Evolutionary conservation across 495 filamentous ascomycete genomes (phyloP).

Genomic region (Tuber aestivum): DNA sequence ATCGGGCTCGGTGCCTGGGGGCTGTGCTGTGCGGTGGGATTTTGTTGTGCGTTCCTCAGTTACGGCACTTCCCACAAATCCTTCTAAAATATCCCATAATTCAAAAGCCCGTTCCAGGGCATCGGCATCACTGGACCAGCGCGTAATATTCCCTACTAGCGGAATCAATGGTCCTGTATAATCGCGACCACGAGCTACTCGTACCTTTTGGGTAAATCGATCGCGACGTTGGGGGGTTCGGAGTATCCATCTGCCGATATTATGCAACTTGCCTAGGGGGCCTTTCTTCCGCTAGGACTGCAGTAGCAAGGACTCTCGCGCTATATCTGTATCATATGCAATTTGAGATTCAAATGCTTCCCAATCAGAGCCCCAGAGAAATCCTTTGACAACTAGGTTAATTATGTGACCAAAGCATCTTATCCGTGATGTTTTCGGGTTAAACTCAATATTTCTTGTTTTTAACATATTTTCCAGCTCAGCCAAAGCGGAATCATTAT

Average conservation of each 20-base stretch:
- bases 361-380: conserved; percentile 8
- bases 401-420: conserved; percentile 23
- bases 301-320: neutral
- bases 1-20: neutral
- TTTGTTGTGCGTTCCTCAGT: neutral
- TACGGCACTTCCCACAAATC: neutral
- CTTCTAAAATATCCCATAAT: neutral
- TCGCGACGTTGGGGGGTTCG: neutral
- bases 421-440: conserved; percentile 1
- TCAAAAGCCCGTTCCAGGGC: neutral
- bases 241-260: conserved; percentile 7
- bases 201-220: neutral
- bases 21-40: accelerated
- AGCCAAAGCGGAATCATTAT: neutral
- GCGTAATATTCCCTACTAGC: neutral
- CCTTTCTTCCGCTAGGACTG: conserved; percentile 13
- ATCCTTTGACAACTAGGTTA: conserved; percentile 17
- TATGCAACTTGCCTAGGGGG: conserved; percentile 20
- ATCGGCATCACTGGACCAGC: neutral
- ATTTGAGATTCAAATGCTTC: neutral
- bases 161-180: neutral
- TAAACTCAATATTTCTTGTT: conserved; percentile 15
- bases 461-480: neutral
- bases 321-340: neutral
- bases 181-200: neutral